Base-by-base conservation (phyloP, 2,329 filamentous ascomycete genomes). In the Colletotrichum echinochloae region DNA sequence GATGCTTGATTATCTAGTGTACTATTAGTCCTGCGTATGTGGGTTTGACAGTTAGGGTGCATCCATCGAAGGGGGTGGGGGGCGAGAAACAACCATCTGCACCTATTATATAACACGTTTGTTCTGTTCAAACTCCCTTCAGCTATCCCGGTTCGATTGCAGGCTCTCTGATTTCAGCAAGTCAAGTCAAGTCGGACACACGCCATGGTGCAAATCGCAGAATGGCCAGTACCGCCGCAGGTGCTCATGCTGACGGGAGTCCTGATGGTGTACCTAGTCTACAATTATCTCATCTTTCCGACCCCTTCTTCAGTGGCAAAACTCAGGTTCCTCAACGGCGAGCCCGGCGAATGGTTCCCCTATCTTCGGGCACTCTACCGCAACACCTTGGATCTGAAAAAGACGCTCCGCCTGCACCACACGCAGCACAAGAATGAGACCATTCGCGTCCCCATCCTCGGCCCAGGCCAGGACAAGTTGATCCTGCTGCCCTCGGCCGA, bases 341-440 rank as follows among this genome's bases (percentile, higher is more conserved):
- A 62, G 35, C 60, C 60, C 60, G 60, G 60, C 28, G 35, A 23
- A 18, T 62, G 60, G 60, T 46, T 48, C 33, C 60, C 60, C n/a
- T 23, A 62, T 62, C 49, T 51, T 41, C 60, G 60, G 33, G 60
- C 60, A 30, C 60, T 62, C 60, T 62, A 62, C 23, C 60, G 60
- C 5, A 62, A 62, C 46, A 62, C 60, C 33, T 41, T 62, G 60
- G 60, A 62, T 28, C 37, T 62, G 35, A 62, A 62, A 23, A 62
- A 62, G 60, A 62, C 60, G 46, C 60, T 62, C 23, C 60, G 20
- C 23, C 60, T 39, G 46, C 60, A 62, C 60, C 60, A 62, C 48
- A 62, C 60, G 16, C 46, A 52, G 20, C 46, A 62, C 44, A 62
- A 62, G 33, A 41, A 52, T 33, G 60, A 62, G 60, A 52, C 60